Conservation (phyloP, 2,329 filamentous ascomycete species). For the Alternaria ventricosa region DNA sequence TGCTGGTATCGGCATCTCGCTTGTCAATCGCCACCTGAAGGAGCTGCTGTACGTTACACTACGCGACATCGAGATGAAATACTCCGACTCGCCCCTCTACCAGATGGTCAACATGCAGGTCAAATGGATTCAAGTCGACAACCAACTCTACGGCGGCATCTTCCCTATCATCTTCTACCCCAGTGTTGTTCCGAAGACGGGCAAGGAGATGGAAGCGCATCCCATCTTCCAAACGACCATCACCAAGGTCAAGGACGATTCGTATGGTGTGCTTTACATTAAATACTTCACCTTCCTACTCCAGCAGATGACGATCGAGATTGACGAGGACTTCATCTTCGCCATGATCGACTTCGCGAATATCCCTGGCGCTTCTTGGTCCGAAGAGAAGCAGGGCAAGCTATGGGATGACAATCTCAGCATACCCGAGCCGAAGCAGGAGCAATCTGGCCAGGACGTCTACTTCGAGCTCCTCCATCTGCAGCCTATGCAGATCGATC, state of each 20-base stretch:
- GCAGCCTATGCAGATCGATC: slow-evolving; percentile 96
- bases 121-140: slow-evolving; percentile 99
- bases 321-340: slow-evolving; percentile 98
- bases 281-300: slow-evolving; percentile 94
- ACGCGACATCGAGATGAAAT: slow-evolving; percentile 87
- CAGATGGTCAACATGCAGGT: slow-evolving; percentile 89
- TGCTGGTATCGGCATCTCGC: slow-evolving; percentile 88
- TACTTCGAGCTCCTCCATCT: slow-evolving; percentile 98
- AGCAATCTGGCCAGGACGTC: slow-evolving; percentile 87
- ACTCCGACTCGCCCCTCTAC: slow-evolving; percentile 90
- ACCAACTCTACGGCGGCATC: slow-evolving; percentile 96
- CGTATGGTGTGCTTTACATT: slow-evolving; percentile 96
- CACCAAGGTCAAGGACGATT: slow-evolving; percentile 96
- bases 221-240: slow-evolving; percentile 92
- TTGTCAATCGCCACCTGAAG: slow-evolving; percentile 89
- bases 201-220: slow-evolving; percentile 94
- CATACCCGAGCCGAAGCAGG: slow-evolving; percentile 87
- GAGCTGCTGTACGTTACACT: slow-evolving; percentile 94
- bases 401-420: slow-evolving; percentile 89
- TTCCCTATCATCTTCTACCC: slow-evolving; percentile 98
- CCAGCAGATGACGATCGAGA: slow-evolving; percentile 97
- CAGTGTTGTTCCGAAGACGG: slow-evolving; percentile 95
- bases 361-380: slow-evolving; percentile 88
- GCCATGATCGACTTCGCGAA: slow-evolving; percentile 94
- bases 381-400: slow-evolving; percentile 79